phyloP scores from a whole-genome alignment of 139 green algal species.

The Penium margaritaceum region DNA sequence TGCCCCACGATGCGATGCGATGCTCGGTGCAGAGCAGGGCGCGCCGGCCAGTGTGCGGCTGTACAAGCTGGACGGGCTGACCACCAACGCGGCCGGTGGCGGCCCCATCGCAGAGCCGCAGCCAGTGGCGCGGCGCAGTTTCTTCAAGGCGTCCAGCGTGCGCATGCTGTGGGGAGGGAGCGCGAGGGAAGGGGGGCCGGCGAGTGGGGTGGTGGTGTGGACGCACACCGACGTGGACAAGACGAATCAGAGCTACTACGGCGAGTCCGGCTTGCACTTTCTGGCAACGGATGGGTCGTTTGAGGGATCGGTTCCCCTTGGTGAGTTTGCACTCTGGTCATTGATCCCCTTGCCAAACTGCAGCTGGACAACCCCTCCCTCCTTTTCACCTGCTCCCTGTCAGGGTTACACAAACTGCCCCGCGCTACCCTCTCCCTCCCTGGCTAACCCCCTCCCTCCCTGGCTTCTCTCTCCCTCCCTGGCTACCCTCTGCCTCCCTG shows the following conservation, averaged over 20 bases:
- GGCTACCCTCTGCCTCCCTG: too few species aligned
- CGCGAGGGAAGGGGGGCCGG: too few species aligned
- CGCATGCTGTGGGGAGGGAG: conserved; percentile 60
- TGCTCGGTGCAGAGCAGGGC: too few species aligned
- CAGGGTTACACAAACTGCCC: too few species aligned
- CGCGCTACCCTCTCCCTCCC: too few species aligned
- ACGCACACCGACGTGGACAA: conserved; percentile 79
- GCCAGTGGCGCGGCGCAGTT: conserved; percentile 57
- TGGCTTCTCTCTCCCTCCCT: too few species aligned
- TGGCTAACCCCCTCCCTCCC: too few species aligned
- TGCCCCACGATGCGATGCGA: too few species aligned
- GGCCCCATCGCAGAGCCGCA: conserved; percentile 9
- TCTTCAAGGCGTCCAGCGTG: conserved; percentile 57
- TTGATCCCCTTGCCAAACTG: too few species aligned
- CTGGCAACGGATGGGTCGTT: conserved; percentile 58
- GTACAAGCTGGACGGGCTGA: conserved; percentile 49
- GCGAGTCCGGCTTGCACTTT: conserved; percentile 85
- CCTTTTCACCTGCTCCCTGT: too few species aligned
- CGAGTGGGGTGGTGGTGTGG: conserved; percentile 71
- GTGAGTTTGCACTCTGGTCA: too few species aligned
- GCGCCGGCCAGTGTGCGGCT: conserved; percentile 61
- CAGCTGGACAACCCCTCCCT: too few species aligned
- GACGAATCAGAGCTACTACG: conserved; percentile 83
- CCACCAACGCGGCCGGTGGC: neutral
- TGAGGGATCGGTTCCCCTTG: conserved; percentile 53